Percentiles rank a stretch among this genome's conserved stretches.
phyloP scores from a whole-genome alignment of 1,284 basidiomycete genomes.

The Ganoderma sinense region DNA sequence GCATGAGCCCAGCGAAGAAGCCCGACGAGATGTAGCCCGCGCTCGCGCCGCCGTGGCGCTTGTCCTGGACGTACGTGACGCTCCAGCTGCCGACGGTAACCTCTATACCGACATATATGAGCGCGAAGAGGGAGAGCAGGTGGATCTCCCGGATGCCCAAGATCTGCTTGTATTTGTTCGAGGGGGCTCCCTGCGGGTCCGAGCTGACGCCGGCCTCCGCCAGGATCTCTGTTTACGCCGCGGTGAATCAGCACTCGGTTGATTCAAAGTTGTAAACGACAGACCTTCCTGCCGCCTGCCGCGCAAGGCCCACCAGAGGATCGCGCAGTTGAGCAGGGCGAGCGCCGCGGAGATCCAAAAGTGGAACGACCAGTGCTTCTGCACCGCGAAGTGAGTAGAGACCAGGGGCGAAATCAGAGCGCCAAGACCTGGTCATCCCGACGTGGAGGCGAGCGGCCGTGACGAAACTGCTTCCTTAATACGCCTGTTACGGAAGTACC shows the following conservation, averaged over 20 bases:
- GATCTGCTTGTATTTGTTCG: constrained; percentile 63
- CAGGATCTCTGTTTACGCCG: constrained; percentile 27
- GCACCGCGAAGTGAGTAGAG: constrained; percentile 65
- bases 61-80: constrained; percentile 19
- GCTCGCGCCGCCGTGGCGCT: constrained; percentile 40
- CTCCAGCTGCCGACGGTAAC: constrained; percentile 60
- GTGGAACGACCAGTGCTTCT: constrained; percentile 65
- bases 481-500: neutral
- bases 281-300: constrained; percentile 59
- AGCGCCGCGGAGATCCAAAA: constrained; percentile 66
- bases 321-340: constrained; percentile 51
- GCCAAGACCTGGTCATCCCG: constrained; percentile 52
- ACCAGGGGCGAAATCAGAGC: constrained; percentile 66
- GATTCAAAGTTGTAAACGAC: neutral
- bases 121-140: constrained; percentile 63
- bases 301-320: constrained; percentile 60
- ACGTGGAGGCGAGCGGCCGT: neutral
- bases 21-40: constrained; percentile 48
- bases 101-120: constrained; percentile 76
- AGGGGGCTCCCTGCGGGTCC: constrained; percentile 44
- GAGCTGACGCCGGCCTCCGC: constrained; percentile 46
- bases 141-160: constrained; percentile 62
- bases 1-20: constrained; percentile 55
- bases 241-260: neutral
- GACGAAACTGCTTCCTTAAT: constrained; percentile 4